Evolutionary conservation across 1,284 basidiomycete genomes (phyloP).

Genomic region (Malassezia obtusa): DNA sequence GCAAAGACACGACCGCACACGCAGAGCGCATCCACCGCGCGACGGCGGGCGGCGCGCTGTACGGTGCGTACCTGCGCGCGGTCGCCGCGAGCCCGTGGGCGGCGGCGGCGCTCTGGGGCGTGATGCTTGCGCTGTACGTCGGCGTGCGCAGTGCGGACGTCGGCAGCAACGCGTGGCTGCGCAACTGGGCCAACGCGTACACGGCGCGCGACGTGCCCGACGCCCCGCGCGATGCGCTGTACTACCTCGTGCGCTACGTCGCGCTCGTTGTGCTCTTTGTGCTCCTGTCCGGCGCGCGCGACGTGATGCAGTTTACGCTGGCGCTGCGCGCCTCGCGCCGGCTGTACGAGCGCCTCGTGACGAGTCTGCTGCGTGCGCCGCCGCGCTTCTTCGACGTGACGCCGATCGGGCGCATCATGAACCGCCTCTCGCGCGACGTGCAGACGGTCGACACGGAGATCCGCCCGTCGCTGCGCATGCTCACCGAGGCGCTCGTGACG

Average conservation of each 20-base stretch:
- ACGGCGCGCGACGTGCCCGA: slow-evolving; percentile 11
- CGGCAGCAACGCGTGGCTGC: slow-evolving; percentile 36
- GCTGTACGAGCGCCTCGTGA: slow-evolving; percentile 56
- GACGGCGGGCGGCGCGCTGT: slow-evolving; percentile 27
- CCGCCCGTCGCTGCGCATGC: slow-evolving; percentile 17
- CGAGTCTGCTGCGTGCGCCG: slow-evolving; percentile 72
- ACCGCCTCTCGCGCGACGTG: slow-evolving; percentile 45
- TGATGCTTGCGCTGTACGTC: slow-evolving; percentile 30
- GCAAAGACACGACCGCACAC: slow-evolving; percentile 29
- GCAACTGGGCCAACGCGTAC: slow-evolving; percentile 40
- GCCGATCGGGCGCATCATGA: slow-evolving; percentile 46
- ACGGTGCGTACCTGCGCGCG: slow-evolving; percentile 32
- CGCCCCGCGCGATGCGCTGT: slow-evolving; percentile 13
- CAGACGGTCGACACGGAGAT: slow-evolving; percentile 48
- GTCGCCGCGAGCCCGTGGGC: slow-evolving; percentile 11
- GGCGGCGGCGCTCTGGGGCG: slow-evolving; percentile 20
- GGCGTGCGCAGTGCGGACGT: slow-evolving; percentile 33
- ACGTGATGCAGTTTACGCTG: slow-evolving; percentile 31
- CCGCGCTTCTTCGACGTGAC: slow-evolving; percentile 44
- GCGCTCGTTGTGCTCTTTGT: slow-evolving; percentile 31
- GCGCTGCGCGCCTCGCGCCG: slow-evolving; percentile 33
- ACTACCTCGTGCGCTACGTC: slow-evolving; percentile 38
- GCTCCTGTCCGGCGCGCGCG: slow-evolving; percentile 28
- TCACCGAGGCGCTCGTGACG: slow-evolving; percentile 19
- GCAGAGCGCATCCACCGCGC: slow-evolving; percentile 42